A percentile compares a stretch with the other conserved stretches of the same genome.
Conservation (phyloP, 768 basidiomycete species). For the Favolaschia claudopus region DNA sequence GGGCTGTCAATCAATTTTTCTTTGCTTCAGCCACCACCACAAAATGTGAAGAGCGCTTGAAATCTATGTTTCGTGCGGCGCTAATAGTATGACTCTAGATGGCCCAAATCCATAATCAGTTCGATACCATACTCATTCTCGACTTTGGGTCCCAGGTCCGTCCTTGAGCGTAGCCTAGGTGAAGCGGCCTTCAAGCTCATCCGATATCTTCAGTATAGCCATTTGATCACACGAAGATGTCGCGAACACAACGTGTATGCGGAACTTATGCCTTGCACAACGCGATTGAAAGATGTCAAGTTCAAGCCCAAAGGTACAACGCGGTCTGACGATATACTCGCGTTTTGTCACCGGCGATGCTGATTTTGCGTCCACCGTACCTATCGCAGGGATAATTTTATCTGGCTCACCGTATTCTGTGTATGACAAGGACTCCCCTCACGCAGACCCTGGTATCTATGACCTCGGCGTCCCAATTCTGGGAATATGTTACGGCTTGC, state of each 20-base stretch:
- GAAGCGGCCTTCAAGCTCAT: slow-evolving; percentile 11
- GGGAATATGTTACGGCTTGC: slow-evolving; percentile 97
- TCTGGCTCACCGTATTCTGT: slow-evolving; percentile 99
- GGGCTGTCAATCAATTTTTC: slow-evolving; percentile 12
- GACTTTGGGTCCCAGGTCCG: slow-evolving; percentile 97
- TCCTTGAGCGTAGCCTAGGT: not conserved
- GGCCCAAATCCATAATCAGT: slow-evolving; percentile 93
- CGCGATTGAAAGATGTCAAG: slow-evolving; percentile 82
- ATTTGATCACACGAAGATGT: slow-evolving; percentile 96
- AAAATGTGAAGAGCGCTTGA: not conserved
- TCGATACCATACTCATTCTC: slow-evolving; percentile 94
- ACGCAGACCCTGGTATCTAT: slow-evolving; percentile 92
- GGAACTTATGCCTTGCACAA: slow-evolving; percentile 96
- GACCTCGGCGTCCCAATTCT: slow-evolving; percentile 89
- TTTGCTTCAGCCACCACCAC: slow-evolving; percentile 5
- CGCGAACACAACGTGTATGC: slow-evolving; percentile 97
- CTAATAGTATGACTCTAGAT: slow-evolving; percentile 41
- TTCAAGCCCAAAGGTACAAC: slow-evolving; percentile 99
- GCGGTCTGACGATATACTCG: not conserved
- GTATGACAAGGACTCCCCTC: slow-evolving; percentile 91
- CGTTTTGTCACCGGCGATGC: too few relatives aligned
- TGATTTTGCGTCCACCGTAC: too few relatives aligned
- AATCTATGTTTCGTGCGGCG: not conserved
- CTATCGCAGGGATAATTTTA: slow-evolving; percentile 80
- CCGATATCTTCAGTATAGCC: slow-evolving; percentile 94